Evolutionary conservation across 2,329 filamentous ascomycete genomes (phyloP), one percentile per base, ranked within the genome.

Genomic region (Phialophora chinensis): DNA sequence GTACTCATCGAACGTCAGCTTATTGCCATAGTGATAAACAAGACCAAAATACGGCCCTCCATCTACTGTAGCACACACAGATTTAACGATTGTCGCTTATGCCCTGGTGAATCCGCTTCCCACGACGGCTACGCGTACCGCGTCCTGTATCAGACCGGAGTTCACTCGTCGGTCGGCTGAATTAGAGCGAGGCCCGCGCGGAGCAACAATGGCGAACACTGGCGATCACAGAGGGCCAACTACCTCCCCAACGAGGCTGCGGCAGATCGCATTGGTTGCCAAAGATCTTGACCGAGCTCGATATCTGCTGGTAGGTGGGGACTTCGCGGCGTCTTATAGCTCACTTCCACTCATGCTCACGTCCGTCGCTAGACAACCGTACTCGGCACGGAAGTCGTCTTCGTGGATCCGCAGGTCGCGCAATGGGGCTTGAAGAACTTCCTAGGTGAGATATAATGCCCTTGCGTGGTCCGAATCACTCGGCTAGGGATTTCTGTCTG

Each of bases 391-490:
- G 75, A 79, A 63, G 77, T 81, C 17, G 72, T 80, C 8, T 80
- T 76, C 50, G 75, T 77, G 65, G 79, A 81, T 63, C 74, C 77
- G 14, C 66, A 66, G 2, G 78, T 81, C 3, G 74, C 64, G 17
- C 75, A 77, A 72, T 81, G 75, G 73, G 79, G 79, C 0, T 66
- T 81, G 38, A 75, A 77, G 67, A 82, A 81, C 68, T 74, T 80
- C 65, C 67, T 81, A 27, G 67, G 78, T 79, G 68, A 60, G 68
- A 60, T 66, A 17, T 23, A 7, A 17, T 44, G 38, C 14, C 38
- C 14, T 17, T 2, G 38, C 14, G 38, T 7, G 38, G 4, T 44
- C 20, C 14, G 38, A 20, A n/a, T 7, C 38, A 44, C 17, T 44
- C 38, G 5, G 14, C 14, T 3, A 8, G 38, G 14, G 38, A n/a